Base-by-base conservation (phyloP, 768 basidiomycete genomes). In the Leccinellum albellum region DNA sequence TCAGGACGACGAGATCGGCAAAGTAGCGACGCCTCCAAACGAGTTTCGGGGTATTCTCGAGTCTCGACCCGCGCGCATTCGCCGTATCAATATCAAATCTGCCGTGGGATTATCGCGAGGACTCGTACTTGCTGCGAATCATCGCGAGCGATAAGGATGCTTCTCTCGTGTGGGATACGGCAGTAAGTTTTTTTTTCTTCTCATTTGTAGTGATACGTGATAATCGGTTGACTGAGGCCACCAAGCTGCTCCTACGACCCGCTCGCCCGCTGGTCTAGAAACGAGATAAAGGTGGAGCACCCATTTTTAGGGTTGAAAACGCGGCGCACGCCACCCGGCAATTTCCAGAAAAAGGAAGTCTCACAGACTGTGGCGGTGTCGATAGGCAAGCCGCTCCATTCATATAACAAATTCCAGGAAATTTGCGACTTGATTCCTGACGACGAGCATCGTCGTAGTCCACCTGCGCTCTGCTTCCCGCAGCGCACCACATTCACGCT, bases 361-460 rank as follows among this genome's bases (percentile, higher is more conserved):
- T 57, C 58, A 9, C 2, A 20, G n/a, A 20, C 20, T 42, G 59
- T 67, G 66, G 64, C 64, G 49, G 54, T 65, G 64, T 24, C 3
- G 56, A 65, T 65, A 65, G 31, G 35, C 12, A 29, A 49, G 28
- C 24, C 7, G 55, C 61, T 45, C 65, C 58, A 64, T 46, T 56
- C 45, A 32, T 60, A 67, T 61, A 60, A 68, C 65, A 68, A 66
- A 66, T 66, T 24, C 32, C 17, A 3, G 40, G 31, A 62, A 62
- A 66, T 63, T 66, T 68, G 26, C 51, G 21, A 50, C 52, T 52
- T 60, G 56, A 56, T 53, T 56, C 26, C 52, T 29, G 59, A 62
- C 65, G 59, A 54, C 64, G 53, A 59, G 23, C 62, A 55, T 29
- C 51, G 28, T 56, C 53, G 10, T 33, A 50, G 35, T 52, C 52